Percentiles rank a stretch among this genome's conserved stretches.
Conservation (phyloP, 139 green algal genomes). For the Desmodesmus armatus region DNA sequence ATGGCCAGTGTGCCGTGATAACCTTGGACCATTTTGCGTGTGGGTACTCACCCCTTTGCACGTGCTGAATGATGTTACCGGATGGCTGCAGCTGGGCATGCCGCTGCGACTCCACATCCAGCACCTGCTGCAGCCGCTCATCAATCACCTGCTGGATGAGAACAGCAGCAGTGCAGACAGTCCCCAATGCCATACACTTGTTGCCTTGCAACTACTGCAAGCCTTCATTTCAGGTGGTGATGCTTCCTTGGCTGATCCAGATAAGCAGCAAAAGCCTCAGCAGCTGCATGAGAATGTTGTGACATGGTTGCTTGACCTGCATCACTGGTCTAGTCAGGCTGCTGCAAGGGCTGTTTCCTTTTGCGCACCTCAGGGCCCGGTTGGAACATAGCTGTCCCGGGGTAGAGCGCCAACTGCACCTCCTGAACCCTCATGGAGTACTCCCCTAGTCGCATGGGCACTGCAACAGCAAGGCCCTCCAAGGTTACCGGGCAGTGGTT, state of each 20-base stretch:
- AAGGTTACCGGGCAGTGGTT: not conserved
- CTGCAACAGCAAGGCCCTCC: conserved; percentile 56
- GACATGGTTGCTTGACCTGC: not conserved
- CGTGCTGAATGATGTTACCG: conserved; percentile 41
- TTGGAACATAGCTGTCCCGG: conserved; percentile 69
- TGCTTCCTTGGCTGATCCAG: not conserved
- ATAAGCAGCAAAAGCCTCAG: not conserved
- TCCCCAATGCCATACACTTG: not conserved
- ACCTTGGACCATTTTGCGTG: no score
- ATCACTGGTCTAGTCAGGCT: no score
- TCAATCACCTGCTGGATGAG: conserved; percentile 65
- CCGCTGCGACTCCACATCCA: conserved; percentile 51
- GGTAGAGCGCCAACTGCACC: conserved; percentile 79
- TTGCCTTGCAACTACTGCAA: not conserved
- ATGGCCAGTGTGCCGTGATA: no score
- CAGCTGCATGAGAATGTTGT: not conserved
- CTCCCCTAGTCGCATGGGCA: conserved; percentile 77
- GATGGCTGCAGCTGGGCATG: conserved; percentile 39
- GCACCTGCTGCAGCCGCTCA: conserved; percentile 67
- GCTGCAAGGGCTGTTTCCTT: not conserved
- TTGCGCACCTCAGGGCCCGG: conserved; percentile 70
- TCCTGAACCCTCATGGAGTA: conserved; percentile 77
- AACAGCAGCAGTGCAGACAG: not conserved
- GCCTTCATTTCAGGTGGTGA: no score
- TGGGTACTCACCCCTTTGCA: not conserved